Evolutionary conservation across 2,329 filamentous ascomycete species (phyloP).

Genomic region (Trichophyton schoenleinii): DNA sequence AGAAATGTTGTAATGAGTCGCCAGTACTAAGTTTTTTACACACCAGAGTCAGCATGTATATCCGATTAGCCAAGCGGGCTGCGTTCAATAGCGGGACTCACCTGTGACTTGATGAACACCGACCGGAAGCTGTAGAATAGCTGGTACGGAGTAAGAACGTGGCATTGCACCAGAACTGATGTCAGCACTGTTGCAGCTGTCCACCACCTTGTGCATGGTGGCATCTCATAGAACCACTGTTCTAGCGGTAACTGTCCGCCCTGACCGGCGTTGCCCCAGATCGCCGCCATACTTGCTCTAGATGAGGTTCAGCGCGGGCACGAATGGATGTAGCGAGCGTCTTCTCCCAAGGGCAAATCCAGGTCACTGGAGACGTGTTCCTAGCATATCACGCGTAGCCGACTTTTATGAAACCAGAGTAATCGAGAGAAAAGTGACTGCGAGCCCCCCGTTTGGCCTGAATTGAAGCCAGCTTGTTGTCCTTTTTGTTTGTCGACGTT

Average conservation of each 20-base stretch:
- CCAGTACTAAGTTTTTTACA: constrained; percentile 59
- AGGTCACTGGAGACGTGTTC: not conserved
- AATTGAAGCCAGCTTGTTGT: not conserved
- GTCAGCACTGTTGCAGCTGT: constrained; percentile 82
- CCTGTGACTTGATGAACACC: constrained; percentile 85
- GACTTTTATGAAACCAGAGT: not conserved
- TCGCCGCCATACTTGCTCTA: constrained; percentile 27
- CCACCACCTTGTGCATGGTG: constrained; percentile 91
- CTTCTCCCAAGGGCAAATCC: not conserved
- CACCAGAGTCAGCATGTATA: not conserved
- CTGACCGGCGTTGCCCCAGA: constrained; percentile 33
- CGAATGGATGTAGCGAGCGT: no score
- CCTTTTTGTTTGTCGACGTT: not conserved
- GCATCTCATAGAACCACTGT: constrained; percentile 99
- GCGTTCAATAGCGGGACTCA: constrained; percentile 34
- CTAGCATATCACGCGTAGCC: not conserved
- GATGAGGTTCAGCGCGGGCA: not conserved
- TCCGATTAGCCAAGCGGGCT: not conserved
- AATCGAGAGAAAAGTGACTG: not conserved
- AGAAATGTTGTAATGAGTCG: constrained; percentile 90
- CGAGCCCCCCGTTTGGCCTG: no score
- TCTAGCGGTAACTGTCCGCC: constrained; percentile 64
- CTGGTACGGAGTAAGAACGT: constrained; percentile 84
- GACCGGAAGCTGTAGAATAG: constrained; percentile 92
- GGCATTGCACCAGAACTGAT: constrained; percentile 82